Evolutionary conservation across 108 stramenopile genomes (phyloP).

Genomic region (Pseudonitzschia multiseries): DNA sequence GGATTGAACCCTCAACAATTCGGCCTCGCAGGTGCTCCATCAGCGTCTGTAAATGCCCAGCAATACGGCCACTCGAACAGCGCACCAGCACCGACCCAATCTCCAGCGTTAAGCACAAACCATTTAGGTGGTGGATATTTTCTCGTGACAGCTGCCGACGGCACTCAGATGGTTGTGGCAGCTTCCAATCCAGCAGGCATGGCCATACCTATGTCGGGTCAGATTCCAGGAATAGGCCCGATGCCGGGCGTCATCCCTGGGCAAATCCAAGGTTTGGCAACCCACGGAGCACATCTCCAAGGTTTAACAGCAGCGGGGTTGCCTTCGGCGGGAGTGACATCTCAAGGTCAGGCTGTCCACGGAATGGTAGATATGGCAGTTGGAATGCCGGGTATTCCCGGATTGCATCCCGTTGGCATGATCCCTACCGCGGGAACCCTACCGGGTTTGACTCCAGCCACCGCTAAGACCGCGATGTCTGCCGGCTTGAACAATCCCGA

Average conservation of each 20-base stretch:
- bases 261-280: background rate
- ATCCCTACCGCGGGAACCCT: background rate
- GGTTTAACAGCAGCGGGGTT: background rate
- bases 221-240: background rate
- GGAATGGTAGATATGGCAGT: background rate
- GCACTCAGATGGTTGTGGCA: slow-evolving; percentile 18
- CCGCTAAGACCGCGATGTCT: background rate
- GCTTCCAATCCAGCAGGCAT: slow-evolving; percentile 3
- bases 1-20: background rate
- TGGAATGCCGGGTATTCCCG: background rate
- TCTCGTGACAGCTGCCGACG: slow-evolving; percentile 18
- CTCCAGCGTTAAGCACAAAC: background rate
- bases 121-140: slow-evolving; percentile 21
- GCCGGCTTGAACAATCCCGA: background rate
- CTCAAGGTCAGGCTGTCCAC: background rate
- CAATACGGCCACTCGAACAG: background rate
- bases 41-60: background rate
- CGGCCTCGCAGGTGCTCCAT: background rate
- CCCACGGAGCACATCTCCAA: background rate
- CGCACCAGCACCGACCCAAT: slow-evolving; percentile 3
- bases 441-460: background rate
- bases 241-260: background rate
- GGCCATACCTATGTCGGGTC: background rate
- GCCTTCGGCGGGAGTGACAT: background rate
- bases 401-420: background rate